Evolutionary conservation across 306 rosid genomes (phyloP), one percentile per base, ranked within the genome.

Genomic region (Rubus parviflorus): DNA sequence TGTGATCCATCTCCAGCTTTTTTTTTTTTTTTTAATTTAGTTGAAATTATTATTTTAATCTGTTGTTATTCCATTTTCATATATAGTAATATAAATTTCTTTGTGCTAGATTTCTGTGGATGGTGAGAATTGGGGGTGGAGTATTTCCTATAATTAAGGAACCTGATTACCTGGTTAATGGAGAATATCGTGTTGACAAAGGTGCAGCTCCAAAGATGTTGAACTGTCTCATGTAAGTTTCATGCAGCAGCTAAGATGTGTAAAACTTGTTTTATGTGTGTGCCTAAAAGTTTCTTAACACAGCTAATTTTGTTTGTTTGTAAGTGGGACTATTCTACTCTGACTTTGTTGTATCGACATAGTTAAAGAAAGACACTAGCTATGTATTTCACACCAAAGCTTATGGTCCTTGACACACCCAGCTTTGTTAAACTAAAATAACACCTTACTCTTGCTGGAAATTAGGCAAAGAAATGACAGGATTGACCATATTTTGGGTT

Each of bases 61-160:
- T 35, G 22, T 68, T 20, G 57, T 61, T 66, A 45, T 64, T 58
- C 8, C 22, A 35, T 74, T 68, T 75, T 7, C 46, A 2, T n/a
- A 11, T 63, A 54, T 75, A 15, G 73, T 56, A 71, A 83, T 9
- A 22, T 57, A 67, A 74, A 65, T 79, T 75, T 30, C 42, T 58
- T 69, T 56, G 76, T 77, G 79, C 63, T 73, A 96, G 99, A 77
- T 96, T 96, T 87, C 88, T 96, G 81, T 96, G 98, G 98, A 96
- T 96, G 99, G 99, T 96, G 86, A 91, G 99, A 84, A 96, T 92
- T 76, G 98, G 99, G 25, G 98, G 99, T 7, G 99, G 99, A 15
- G 99, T 96, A 75, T 96, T 89, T 78, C 99, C 99, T 57, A 93
- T 96, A 71, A 96, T 96, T 76, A 96, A 92, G 88, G 99, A 96